Conservation (phyloP, 768 basidiomycete species). For the Xerocomus spinulosus region DNA sequence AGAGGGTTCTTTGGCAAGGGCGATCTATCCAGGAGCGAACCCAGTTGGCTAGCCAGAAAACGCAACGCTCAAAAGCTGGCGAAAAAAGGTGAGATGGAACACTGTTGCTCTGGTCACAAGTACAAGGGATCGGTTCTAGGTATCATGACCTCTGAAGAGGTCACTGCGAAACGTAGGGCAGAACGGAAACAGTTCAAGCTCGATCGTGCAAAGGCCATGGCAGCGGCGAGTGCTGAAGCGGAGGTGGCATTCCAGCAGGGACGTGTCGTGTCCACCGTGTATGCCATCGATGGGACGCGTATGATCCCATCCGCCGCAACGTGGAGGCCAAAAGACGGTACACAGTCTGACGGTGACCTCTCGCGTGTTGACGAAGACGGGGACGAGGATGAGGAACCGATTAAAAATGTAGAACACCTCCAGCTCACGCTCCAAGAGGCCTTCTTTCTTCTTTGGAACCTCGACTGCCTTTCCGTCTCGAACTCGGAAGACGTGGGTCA, state of each 20-base stretch:
- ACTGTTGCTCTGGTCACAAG: no score
- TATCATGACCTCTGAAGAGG: constrained; percentile 77
- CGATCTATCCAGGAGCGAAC: constrained; percentile 89
- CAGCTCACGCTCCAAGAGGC: constrained; percentile 88
- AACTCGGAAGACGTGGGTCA: constrained; percentile 59
- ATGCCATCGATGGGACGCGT: constrained; percentile 44
- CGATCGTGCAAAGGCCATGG: constrained; percentile 86
- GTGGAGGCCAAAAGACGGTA: constrained; percentile 53
- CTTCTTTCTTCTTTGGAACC: constrained; percentile 79
- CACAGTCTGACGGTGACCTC: constrained; percentile 12
- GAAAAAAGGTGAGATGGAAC: constrained; percentile 64
- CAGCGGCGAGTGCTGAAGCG: constrained; percentile 73
- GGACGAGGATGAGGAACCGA: constrained; percentile 43
- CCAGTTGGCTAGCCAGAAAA: constrained; percentile 84
- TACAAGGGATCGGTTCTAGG: not conserved
- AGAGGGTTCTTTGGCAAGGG: constrained; percentile 98
- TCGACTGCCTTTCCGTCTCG: constrained; percentile 75
- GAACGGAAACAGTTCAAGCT: constrained; percentile 92
- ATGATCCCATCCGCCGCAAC: constrained; percentile 75
- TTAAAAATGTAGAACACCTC: constrained; percentile 81
- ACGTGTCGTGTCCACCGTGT: constrained; percentile 53
- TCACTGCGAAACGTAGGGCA: constrained; percentile 80
- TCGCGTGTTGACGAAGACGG: constrained; percentile 24
- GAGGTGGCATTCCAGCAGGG: constrained; percentile 74
- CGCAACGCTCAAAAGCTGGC: constrained; percentile 53